Percentiles rank a stretch among this genome's conserved stretches.
Evolutionary conservation across 352 stramenopile genomes (phyloP).

Genomic region (Phytophthora crassamura): DNA sequence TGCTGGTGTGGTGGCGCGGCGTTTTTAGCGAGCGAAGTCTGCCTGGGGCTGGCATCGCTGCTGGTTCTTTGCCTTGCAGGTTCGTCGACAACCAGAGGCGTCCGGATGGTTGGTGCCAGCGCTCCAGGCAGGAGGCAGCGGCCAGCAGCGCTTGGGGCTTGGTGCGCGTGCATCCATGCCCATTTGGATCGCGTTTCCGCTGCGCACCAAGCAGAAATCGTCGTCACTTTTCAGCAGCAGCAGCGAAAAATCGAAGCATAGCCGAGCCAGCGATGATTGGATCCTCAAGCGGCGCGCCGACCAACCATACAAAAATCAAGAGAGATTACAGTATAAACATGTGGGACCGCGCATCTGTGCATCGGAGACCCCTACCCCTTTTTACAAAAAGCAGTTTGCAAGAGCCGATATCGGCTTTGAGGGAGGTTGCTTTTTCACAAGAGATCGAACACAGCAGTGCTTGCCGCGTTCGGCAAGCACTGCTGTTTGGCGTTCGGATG

Average conservation of each 20-base stretch:
- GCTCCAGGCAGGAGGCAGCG: too few species aligned
- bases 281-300: conserved; percentile 26
- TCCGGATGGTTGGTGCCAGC: too few species aligned
- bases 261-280: conserved; percentile 17
- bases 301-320: conserved; percentile 11
- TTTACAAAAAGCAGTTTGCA: too few species aligned
- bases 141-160: neutral
- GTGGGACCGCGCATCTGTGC: neutral
- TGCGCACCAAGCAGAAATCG: conserved; percentile 22
- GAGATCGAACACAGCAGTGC: too few species aligned
- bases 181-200: neutral
- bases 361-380: too few species aligned
- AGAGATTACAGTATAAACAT: neutral
- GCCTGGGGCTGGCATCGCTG: neutral
- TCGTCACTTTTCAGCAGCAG: neutral
- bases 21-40: neutral
- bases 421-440: too few species aligned
- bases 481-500: too few species aligned
- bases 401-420: too few species aligned
- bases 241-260: conserved; percentile 23
- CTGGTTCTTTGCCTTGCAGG: neutral
- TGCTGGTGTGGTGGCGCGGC: neutral
- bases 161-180: neutral
- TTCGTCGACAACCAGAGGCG: neutral
- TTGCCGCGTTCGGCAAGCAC: too few species aligned